Percentiles rank a stretch among this genome's conserved stretches.
phyloP scores from a whole-genome alignment of 2,329 filamentous ascomycete species.

The Botrytis elliptica region DNA sequence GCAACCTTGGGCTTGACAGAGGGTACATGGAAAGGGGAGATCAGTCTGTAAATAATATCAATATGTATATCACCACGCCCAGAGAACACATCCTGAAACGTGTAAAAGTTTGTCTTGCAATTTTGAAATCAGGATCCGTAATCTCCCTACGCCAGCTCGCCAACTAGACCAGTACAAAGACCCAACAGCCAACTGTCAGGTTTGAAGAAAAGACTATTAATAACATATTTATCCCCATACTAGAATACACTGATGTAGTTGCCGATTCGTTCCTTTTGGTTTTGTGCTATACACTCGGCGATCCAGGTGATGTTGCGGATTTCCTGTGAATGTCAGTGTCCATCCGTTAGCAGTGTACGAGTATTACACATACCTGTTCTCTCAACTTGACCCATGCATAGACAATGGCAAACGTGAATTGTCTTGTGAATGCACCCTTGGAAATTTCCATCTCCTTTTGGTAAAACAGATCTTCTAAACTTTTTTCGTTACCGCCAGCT shows the following conservation, averaged over 20 bases:
- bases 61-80: constrained; percentile 32
- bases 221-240: constrained; percentile 23
- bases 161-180: constrained; percentile 34
- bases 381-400: constrained; percentile 97
- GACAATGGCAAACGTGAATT: constrained; percentile 92
- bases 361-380: constrained; percentile 72
- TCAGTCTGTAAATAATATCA: constrained; percentile 57
- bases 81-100: constrained; percentile 4
- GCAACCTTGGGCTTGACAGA: constrained; percentile 81
- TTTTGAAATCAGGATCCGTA: constrained; percentile 27
- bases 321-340: constrained; percentile 62
- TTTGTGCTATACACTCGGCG: constrained; percentile 98
- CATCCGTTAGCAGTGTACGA: not conserved
- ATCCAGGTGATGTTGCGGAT: constrained; percentile 99
- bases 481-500: constrained; percentile 77
- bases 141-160: constrained; percentile 35
- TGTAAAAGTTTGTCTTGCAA: constrained; percentile 36
- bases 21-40: constrained; percentile 88
- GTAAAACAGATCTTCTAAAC: constrained; percentile 96
- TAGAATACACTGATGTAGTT: constrained; percentile 99
- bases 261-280: constrained; percentile 97
- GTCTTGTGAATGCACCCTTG: constrained; percentile 90
- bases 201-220: constrained; percentile 25
- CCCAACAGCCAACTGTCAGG: constrained; percentile 21
- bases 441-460: constrained; percentile 99